A percentile compares a stretch with the other conserved stretches of the same genome.
phyloP scores from a whole-genome alignment of 2,329 filamentous ascomycete genomes.

The Aspergillus carbonarius region DNA sequence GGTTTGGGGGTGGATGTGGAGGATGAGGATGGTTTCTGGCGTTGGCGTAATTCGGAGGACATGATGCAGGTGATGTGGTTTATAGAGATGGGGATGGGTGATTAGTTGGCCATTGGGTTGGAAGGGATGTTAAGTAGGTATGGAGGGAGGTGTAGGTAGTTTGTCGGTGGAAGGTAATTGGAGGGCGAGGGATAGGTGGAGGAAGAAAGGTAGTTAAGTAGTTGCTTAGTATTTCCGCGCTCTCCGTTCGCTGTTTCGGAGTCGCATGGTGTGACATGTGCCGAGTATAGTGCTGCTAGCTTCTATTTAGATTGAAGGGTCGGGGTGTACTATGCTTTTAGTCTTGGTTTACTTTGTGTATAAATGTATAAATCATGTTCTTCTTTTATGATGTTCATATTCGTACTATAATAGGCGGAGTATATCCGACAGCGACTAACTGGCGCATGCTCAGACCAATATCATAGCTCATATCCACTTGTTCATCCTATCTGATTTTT shows the following conservation, averaged over 20 bases:
- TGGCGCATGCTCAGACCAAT: too few species aligned
- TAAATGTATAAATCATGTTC: not conserved
- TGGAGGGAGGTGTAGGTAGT: not conserved
- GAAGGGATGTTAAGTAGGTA: not conserved
- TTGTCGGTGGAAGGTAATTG: not conserved
- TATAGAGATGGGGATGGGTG: not conserved
- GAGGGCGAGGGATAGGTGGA: not conserved
- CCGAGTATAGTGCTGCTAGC: not conserved
- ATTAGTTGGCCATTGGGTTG: not conserved
- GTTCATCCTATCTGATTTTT: not conserved
- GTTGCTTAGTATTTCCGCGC: not conserved
- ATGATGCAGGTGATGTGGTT: constrained; percentile 15
- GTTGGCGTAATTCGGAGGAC: constrained; percentile 34
- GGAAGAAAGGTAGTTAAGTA: not conserved
- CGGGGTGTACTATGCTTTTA: not conserved
- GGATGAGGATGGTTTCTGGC: constrained; percentile 20
- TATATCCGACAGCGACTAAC: too few species aligned
- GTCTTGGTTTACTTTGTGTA: not conserved
- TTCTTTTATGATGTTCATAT: not conserved
- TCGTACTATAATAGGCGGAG: not conserved
- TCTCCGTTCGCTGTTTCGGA: constrained; percentile 2
- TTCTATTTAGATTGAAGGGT: not conserved
- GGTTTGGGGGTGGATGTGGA: constrained; percentile 10
- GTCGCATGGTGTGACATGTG: not conserved
- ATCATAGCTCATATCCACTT: not conserved